Base-by-base conservation (phyloP, 164 flowering plant genomes). In the Nymphaea thermarum region DNA sequence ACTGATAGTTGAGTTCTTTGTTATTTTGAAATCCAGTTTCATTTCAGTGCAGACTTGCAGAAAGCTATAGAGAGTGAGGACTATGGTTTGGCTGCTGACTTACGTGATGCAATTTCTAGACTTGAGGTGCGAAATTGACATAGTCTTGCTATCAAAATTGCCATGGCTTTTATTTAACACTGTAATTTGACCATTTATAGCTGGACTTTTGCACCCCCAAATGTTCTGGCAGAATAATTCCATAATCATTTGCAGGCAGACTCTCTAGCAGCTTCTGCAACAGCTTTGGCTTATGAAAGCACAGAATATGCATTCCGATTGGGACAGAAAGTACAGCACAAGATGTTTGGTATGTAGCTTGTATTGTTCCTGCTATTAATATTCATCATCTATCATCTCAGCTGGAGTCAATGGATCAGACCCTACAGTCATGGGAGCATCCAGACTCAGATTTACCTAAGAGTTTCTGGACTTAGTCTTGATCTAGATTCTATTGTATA, bases 271-370 rank as follows among this genome's bases (percentile, higher is more conserved):
- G 94, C 86, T 63, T 84, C 98, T 67, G 93, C 88, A 59, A 88
- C 76, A 78, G 94, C 94, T 77, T 78, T 87, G 71, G 90, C 80
- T 63, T 81, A 75, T 80, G 91, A 86, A 69, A 86, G 80, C 78
- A 85, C 84, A 18, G 80, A 83, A 64, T 93, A 82, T 78, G 77
- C 79, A 47, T 89, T 89, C 75, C 91, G 96, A 42, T 75, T 93
- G 76, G 98, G 98, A 44, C 97, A 93, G 81, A 93, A 84, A 87
- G 88, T 93, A 78, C 85, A 73, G 77, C 98, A 93, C 72, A 91
- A 85, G 70, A 72, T 76, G 59, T 93, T 87, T 80, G 98, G 98
- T 93, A 87, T 57, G 73, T 57, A 42, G 63, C 63, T 66, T 3
- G 44, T 10, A 65, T 70, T 15, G 59, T 51, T 25, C 36, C 36